Conservation (phyloP, 805 yeast species). For the Metschnikowia picachoensis region DNA sequence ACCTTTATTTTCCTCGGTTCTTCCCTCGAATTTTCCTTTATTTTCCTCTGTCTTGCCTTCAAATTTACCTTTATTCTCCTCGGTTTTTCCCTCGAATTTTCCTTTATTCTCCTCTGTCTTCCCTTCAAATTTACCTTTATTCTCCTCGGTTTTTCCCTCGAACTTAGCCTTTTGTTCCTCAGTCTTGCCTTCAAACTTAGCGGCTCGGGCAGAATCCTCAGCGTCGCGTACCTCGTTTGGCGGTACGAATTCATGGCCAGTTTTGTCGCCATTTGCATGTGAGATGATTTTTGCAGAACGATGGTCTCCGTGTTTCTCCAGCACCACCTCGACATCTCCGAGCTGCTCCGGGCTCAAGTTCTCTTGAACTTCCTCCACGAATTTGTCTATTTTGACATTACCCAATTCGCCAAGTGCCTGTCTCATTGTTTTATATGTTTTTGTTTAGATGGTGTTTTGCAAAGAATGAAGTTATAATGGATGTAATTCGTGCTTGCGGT, state of each 20-base stretch:
- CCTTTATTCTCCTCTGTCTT: slow-evolving; percentile 14
- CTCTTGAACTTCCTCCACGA: slow-evolving; percentile 8
- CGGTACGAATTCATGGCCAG: slow-evolving; percentile 6
- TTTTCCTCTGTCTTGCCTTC: slow-evolving; percentile 10
- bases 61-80: slow-evolving; percentile 4
- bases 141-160: neutral
- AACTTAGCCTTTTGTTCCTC: slow-evolving; percentile 9
- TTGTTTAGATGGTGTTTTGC: no score
- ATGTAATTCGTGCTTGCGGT: no score
- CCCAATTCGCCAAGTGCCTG: slow-evolving; percentile 18
- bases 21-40: slow-evolving; percentile 5
- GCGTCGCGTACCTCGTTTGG: slow-evolving; percentile 7
- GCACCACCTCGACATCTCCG: slow-evolving; percentile 7
- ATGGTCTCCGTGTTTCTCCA: slow-evolving; percentile 3
- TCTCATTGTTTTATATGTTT: neutral
- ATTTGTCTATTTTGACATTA: slow-evolving; percentile 7
- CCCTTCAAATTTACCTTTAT: slow-evolving; percentile 15
- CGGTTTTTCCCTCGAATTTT: slow-evolving; percentile 6
- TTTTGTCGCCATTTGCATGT: slow-evolving; percentile 4
- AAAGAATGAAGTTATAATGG: no score
- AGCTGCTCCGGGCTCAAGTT: slow-evolving; percentile 7
- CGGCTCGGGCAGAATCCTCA: slow-evolving; percentile 5
- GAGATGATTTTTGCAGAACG: neutral
- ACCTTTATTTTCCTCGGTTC: slow-evolving; percentile 7
- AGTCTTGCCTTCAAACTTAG: slow-evolving; percentile 9